Evolutionary conservation across 2,329 filamentous ascomycete genomes (phyloP).

Genomic region (Parafenestella ontariensis): DNA sequence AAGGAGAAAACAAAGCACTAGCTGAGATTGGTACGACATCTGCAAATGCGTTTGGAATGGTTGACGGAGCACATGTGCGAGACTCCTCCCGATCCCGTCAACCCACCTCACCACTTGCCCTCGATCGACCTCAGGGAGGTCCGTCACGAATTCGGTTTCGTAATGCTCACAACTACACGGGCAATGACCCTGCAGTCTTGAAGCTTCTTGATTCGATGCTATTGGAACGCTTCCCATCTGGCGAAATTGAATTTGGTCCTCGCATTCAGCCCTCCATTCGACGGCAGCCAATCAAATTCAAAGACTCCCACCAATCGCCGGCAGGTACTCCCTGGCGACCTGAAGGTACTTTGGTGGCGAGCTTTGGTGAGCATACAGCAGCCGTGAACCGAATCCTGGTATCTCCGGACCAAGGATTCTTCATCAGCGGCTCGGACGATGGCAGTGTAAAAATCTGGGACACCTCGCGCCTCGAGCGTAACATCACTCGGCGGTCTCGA

Average conservation of each 20-base stretch:
- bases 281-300: conserved; percentile 60
- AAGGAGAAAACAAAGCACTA: conserved; percentile 65
- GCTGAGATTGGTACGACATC: conserved; percentile 71
- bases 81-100: conserved; percentile 40
- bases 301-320: conserved; percentile 57
- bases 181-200: conserved; percentile 71
- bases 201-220: conserved; percentile 84
- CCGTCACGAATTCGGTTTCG: conserved; percentile 58
- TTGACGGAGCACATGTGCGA: conserved; percentile 59
- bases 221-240: conserved; percentile 66
- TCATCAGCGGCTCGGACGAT: conserved; percentile 91
- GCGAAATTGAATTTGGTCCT: conserved; percentile 75
- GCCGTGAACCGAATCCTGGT: conserved; percentile 82
- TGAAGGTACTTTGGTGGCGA: conserved; percentile 81
- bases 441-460: conserved; percentile 94
- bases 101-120: conserved; percentile 38
- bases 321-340: conserved; percentile 78
- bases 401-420: conserved; percentile 91
- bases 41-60: conserved; percentile 69
- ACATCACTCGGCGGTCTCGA: conserved; percentile 84
- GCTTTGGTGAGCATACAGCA: conserved; percentile 85
- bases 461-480: conserved; percentile 84
- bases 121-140: conserved; percentile 38
- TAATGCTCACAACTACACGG: conserved; percentile 82
- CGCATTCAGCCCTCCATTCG: conserved; percentile 73